Base-by-base conservation (phyloP, 306 rosid species). In the Prunus salicina region DNA sequence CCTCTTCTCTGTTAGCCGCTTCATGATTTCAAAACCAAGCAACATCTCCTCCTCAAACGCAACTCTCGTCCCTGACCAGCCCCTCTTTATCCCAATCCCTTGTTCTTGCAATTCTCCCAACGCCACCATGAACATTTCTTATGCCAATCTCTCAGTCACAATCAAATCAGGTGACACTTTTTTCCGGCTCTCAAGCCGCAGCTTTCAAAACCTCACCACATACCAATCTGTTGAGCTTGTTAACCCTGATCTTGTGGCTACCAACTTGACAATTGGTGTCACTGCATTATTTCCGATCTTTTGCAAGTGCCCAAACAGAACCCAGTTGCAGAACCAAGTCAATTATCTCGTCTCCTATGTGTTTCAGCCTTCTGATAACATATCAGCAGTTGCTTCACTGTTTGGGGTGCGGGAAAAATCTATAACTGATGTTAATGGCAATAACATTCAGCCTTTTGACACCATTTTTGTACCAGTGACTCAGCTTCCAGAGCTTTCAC, bases 1-100 rank as follows among this genome's bases (percentile, higher is more conserved):
- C 78, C 98, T 95, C 72, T 95, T 95, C 79, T 64, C 80, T 9
- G 58, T 92, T 13, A 90, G 97, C 83, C 89, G 97, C 38, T 86
- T 80, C 67, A 70, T 77, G 82, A 90, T 95, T 10, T 66, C 98
- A 1, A 25, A 67, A 0, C 91, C 91, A 7, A 88, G 91, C 77
- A 95, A 92, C 81, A 88, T 95, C 38, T 84, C 97, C 6, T 73
- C 88, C 66, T 83, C 90, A 12, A 82, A 89, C 1, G 11, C 88
- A 0, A 60, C 91, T 11, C 81, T 95, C 9, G 8, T 84, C 74
- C 78, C 83, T 0, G 52, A 58, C 30, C 97, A 92, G n/a, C 58
- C 87, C 49, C 93, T 95, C 51, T 79, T 95, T 3, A 43, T 95
- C 60, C 98, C 98, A n/a, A 2, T 95, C 1, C 20, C 87, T 5